Evolutionary conservation across 305 asterid species (phyloP).

Genomic region (Solanum aculeatissimum): DNA sequence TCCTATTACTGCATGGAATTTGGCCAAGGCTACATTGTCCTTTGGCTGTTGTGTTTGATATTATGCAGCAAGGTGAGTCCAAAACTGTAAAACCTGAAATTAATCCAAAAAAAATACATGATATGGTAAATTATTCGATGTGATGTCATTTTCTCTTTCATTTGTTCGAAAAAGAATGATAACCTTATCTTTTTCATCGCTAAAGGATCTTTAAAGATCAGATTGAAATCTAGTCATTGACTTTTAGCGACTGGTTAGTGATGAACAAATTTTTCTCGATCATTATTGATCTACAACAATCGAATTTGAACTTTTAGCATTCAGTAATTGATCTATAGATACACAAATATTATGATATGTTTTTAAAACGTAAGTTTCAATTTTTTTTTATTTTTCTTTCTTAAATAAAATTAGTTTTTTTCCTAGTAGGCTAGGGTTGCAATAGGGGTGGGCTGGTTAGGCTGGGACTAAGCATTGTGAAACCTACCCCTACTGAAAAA

Average conservation of each 20-base stretch:
- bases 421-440: neutral
- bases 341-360: neutral
- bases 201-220: neutral
- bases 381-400: neutral
- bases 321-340: neutral
- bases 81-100: neutral
- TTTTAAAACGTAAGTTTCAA: neutral
- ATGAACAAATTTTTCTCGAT: neutral
- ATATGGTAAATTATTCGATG: neutral
- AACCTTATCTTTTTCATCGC: neutral
- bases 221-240: neutral
- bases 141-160: neutral
- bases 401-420: neutral
- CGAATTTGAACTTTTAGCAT: neutral
- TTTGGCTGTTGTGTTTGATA: neutral
- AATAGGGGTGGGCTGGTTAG: neutral
- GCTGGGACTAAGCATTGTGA: neutral
- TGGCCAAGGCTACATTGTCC: slow-evolving; percentile 19
- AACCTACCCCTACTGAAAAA: neutral
- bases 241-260: no score
- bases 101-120: neutral
- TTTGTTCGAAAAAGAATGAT: neutral
- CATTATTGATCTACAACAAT: neutral
- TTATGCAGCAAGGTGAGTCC: slow-evolving; percentile 23
- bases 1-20: slow-evolving; percentile 23